These are phyloP conservation scores for Pichia sp. DNA, from an alignment of 1,139 yeast genomes.

Conservation along the genomic window DNA sequence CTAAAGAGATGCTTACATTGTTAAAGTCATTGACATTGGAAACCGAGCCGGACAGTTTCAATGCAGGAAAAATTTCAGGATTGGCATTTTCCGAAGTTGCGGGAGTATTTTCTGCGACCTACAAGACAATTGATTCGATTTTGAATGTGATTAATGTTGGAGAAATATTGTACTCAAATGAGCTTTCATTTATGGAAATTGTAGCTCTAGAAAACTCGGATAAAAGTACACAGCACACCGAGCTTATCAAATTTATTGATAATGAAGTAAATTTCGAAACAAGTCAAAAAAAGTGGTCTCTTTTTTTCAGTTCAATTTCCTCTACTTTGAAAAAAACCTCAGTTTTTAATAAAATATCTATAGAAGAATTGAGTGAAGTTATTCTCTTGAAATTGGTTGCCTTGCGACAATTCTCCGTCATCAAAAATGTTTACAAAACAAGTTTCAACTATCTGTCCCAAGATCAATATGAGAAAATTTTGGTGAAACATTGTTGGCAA, in stretches of 20 bases:
- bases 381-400: slow-evolving; percentile 41
- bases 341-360: slow-evolving; percentile 30
- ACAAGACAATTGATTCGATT: slow-evolving; percentile 23
- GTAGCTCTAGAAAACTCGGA: slow-evolving; percentile 34
- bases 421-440: slow-evolving; percentile 27
- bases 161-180: slow-evolving; percentile 42
- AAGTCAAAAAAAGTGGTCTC: slow-evolving; percentile 36
- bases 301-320: slow-evolving; percentile 35
- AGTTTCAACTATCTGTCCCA: slow-evolving; percentile 21
- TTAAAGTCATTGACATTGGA: slow-evolving; percentile 18
- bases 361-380: slow-evolving; percentile 33
- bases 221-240: slow-evolving; percentile 21
- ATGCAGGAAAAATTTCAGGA: neutral
- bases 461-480: slow-evolving; percentile 20
- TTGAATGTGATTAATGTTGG: slow-evolving; percentile 38
- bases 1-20: slow-evolving; percentile 27
- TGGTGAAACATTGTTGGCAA: slow-evolving; percentile 48
- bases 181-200: slow-evolving; percentile 39
- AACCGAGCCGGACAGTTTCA: neutral
- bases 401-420: slow-evolving; percentile 37
- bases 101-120: slow-evolving; percentile 1
- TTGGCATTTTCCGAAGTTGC: slow-evolving; percentile 4
- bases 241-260: slow-evolving; percentile 24
- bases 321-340: slow-evolving; percentile 34
- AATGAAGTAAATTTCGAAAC: slow-evolving; percentile 28